These are phyloP conservation scores for Retiboletus fuscus DNA, from an alignment of 1,284 basidiomycete species.

Conservation along the genomic window DNA sequence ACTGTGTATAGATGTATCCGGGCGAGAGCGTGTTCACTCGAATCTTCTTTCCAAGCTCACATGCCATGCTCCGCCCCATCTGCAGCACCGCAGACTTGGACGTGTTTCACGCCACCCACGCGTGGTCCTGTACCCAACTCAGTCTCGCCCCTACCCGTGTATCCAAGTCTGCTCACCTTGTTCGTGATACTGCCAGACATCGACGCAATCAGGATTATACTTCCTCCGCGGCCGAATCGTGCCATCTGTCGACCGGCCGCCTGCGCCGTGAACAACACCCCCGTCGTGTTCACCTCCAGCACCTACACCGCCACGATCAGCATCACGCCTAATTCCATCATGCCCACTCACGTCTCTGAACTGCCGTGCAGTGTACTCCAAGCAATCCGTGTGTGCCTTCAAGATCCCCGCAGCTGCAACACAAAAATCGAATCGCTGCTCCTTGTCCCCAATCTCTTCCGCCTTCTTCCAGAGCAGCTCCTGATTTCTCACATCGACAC, in stretches of 20 bases:
- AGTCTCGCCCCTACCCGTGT: slow-evolving; percentile 12
- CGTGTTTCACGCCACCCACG: slow-evolving; percentile 85
- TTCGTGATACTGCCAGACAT: slow-evolving; percentile 91
- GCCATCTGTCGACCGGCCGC: slow-evolving; percentile 83
- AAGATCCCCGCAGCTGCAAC: slow-evolving; percentile 84
- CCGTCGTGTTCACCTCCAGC: slow-evolving; percentile 80
- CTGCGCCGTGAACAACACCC: slow-evolving; percentile 83
- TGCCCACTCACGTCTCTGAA: slow-evolving; percentile 69
- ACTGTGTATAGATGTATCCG: slow-evolving; percentile 82
- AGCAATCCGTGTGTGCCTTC: slow-evolving; percentile 69
- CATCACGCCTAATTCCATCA: not conserved
- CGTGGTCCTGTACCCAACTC: slow-evolving; percentile 61
- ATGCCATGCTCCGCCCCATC: slow-evolving; percentile 86
- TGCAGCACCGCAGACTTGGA: slow-evolving; percentile 87
- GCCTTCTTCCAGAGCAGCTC: slow-evolving; percentile 64
- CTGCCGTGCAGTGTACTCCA: slow-evolving; percentile 77
- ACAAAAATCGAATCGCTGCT: slow-evolving; percentile 78
- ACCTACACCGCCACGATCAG: slow-evolving; percentile 57
- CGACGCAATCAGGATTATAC: slow-evolving; percentile 83
- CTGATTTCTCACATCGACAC: slow-evolving; percentile 75
- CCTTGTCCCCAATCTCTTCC: slow-evolving; percentile 70
- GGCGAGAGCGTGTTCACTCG: slow-evolving; percentile 83
- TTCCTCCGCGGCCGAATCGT: slow-evolving; percentile 77
- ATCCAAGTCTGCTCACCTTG: slow-evolving; percentile 58
- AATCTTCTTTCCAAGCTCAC: slow-evolving; percentile 82